Conservation (phyloP, 163 green algal genomes). For the Chlorella variabilis region DNA sequence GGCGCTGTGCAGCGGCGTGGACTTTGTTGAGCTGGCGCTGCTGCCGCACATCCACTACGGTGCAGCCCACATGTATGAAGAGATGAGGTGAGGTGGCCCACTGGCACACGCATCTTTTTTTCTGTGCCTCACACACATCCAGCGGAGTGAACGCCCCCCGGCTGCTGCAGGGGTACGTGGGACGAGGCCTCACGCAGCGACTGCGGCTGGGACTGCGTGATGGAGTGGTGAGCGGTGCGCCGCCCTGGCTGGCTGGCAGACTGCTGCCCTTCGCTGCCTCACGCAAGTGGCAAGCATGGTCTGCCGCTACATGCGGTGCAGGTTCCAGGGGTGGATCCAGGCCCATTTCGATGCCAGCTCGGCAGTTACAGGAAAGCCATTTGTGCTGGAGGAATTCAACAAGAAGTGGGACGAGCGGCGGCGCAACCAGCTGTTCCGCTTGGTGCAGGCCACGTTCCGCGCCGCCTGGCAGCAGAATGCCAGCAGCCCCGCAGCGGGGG, state of each 20-base stretch:
- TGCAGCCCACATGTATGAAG: constrained; percentile 13
- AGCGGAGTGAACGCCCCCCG: neutral
- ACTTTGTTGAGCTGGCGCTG: neutral
- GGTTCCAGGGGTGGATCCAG: constrained; percentile 12
- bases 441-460: neutral
- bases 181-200: neutral
- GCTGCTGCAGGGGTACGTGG: constrained; percentile 12
- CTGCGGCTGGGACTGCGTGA: constrained; percentile 27
- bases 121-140: too few species aligned
- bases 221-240: neutral
- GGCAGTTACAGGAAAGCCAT: neutral
- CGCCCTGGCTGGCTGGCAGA: too few species aligned
- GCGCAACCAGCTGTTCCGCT: constrained; percentile 17
- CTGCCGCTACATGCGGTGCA: neutral
- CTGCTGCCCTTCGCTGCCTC: neutral
- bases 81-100: neutral
- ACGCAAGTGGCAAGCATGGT: neutral
- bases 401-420: neutral
- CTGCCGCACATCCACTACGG: constrained; percentile 16
- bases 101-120: too few species aligned
- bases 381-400: constrained; percentile 33
- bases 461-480: neutral
- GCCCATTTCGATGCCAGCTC: constrained; percentile 7
- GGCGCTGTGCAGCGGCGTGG: neutral
- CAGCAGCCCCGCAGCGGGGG: neutral